Evolutionary conservation across 352 stramenopile genomes (phyloP).

Genomic region (Phytophthora sp.): DNA sequence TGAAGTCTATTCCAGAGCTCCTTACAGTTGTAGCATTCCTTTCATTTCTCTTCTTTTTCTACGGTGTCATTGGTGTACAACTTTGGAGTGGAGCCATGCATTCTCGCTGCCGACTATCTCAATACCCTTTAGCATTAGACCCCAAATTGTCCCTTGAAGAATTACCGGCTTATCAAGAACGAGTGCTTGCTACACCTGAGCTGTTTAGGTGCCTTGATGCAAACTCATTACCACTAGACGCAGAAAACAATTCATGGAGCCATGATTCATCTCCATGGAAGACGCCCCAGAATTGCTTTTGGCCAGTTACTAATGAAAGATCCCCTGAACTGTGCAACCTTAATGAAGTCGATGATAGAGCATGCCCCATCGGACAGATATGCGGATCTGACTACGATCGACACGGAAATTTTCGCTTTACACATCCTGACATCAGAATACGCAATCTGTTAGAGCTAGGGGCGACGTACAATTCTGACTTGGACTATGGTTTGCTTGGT

Average conservation of each 20-base stretch:
- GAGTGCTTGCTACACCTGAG: constrained; percentile 19
- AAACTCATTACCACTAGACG: constrained; percentile 13
- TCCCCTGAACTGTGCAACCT: constrained; percentile 58
- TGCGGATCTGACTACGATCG: constrained; percentile 70
- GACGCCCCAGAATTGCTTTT: constrained; percentile 81
- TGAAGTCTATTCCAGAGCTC: constrained; percentile 80
- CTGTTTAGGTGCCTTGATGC: constrained; percentile 8
- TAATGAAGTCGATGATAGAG: constrained; percentile 18
- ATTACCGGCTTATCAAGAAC: constrained; percentile 37
- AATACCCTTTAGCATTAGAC: constrained; percentile 61
- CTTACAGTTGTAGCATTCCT: constrained; percentile 81
- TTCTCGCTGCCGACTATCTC: constrained; percentile 70
- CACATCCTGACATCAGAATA: constrained; percentile 42
- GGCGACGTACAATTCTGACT: constrained; percentile 60
- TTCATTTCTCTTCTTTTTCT: constrained; percentile 87
- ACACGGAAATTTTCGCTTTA: constrained; percentile 72
- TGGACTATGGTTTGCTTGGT: constrained; percentile 83
- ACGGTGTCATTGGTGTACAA: constrained; percentile 84
- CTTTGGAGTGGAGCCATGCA: constrained; percentile 80
- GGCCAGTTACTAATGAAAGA: constrained; percentile 81
- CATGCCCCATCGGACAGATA: constrained; percentile 44
- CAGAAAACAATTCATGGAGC: constrained; percentile 38
- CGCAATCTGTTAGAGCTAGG: constrained; percentile 30
- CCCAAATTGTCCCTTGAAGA: constrained; percentile 30
- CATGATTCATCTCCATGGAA: constrained; percentile 59